Conservation (phyloP, 768 basidiomycete species). For the Mycena amicta region DNA sequence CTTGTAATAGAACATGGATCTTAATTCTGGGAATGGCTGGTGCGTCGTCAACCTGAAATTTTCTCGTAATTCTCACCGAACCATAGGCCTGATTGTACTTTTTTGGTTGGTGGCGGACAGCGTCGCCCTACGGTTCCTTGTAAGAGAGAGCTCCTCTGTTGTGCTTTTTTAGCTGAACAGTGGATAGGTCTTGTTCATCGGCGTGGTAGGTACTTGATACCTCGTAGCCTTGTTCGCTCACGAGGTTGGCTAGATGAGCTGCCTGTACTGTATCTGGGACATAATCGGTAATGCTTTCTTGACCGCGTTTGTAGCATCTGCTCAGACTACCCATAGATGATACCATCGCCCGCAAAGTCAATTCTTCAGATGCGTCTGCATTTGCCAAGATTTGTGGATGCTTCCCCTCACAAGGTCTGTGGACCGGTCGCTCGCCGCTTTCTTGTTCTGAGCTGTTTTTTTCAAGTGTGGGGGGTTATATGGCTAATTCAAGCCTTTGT, state of each 20-base stretch:
- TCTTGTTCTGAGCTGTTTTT: conserved; percentile 6
- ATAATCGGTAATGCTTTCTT: conserved; percentile 66
- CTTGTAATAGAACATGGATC: conserved; percentile 65
- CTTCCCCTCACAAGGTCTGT: conserved; percentile 75
- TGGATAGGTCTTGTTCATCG: conserved; percentile 76
- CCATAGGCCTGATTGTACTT: conserved; percentile 69
- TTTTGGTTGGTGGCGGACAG: conserved; percentile 85
- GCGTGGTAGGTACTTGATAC: conserved; percentile 42
- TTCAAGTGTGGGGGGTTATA: conserved; percentile 88
- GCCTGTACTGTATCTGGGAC: conserved; percentile 87
- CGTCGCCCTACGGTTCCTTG: conserved; percentile 76
- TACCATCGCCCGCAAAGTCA: conserved; percentile 81
- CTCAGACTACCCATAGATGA: conserved; percentile 51
- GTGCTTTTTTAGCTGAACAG: background rate
- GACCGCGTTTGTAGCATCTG: background rate
- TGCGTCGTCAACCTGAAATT: too few species aligned
- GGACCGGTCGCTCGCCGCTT: background rate
- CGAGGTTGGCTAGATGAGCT: conserved; percentile 75
- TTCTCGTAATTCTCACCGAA: too few species aligned
- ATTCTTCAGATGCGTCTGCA: conserved; percentile 83
- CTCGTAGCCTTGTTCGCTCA: too few species aligned
- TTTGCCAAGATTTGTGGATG: conserved; percentile 87
- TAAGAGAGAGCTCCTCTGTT: conserved; percentile 37
- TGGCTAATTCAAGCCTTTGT: conserved; percentile 78
- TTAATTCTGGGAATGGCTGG: conserved; percentile 81